Base-by-base conservation (phyloP, 306 rosid species). In the Potentilla sterilis region DNA sequence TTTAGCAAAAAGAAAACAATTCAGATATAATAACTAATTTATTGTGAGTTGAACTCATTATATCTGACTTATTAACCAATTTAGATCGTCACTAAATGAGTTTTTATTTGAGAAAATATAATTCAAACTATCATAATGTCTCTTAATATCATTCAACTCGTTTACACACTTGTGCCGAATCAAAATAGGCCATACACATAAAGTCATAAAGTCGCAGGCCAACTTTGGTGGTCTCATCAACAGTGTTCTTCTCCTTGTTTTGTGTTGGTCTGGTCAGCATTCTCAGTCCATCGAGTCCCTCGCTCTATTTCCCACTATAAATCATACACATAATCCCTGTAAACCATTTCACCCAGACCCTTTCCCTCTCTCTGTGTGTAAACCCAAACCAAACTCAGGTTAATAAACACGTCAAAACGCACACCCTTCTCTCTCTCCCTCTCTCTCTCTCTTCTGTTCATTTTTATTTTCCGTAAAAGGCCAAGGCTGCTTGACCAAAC, bases 281-380 rank as follows among this genome's bases (percentile, higher is more conserved):
- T 37, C 47, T 37, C 69, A 38, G 69, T 64, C 69, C 69, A 64
- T 37, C 69, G 43, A 64, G 69, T 38, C 49, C 71, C 52, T 67
- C 52, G 52, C 51, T 11, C 34, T 42, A 0, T 40, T 67, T 67
- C 71, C 71, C 18, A n/a, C 71, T 37, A 38, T 65, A 65, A 18
- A 37, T 18, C 28, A 37, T 5, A 59, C 28, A n/a, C 65, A 22
- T 10, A 63, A 32, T 12, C 9, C 35, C 19, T 21, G 15, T 9
- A 22, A 18, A 18, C 69, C 47, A 8, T 64, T 64, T 64, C 46
- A 18, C 4, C 1, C 21, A 38, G 19, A 51, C n/a, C 16, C 48
- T 14, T 21, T 55, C 8, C 12, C 11, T n/a, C n/a, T n/a, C 28
- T 38, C 49, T 54, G 15, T 59, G 15, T 59, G 49, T 21, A 15